phyloP scores from a whole-genome alignment of 176 grass and related monocot species.

The Musa beccarii region DNA sequence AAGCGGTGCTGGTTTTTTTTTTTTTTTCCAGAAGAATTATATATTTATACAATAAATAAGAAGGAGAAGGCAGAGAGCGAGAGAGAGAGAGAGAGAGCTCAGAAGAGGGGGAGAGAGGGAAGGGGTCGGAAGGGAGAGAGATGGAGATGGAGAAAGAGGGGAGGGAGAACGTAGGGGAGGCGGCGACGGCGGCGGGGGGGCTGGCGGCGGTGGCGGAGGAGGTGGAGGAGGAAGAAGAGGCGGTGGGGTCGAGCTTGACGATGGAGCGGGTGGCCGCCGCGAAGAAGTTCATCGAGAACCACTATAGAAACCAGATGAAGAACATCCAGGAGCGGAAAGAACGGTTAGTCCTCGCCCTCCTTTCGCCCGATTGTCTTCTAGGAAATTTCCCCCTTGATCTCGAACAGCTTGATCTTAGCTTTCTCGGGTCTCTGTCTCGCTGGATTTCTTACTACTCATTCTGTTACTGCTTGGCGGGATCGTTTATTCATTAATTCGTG shows the following conservation, averaged over 20 bases:
- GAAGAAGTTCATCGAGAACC: constrained; percentile 98
- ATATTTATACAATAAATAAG: background rate
- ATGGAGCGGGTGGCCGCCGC: constrained; percentile 96
- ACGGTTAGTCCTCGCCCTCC: constrained; percentile 31
- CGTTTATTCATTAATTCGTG: background rate
- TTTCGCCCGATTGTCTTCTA: background rate
- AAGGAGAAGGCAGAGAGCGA: constrained; percentile 2
- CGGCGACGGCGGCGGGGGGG: background rate
- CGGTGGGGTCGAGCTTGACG: constrained; percentile 68
- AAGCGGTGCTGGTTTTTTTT: no score
- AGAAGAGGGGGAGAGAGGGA: background rate
- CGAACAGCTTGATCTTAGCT: constrained; percentile 26
- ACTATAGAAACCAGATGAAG: constrained; percentile 93
- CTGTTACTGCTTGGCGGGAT: constrained; percentile 13
- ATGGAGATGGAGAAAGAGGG: constrained; percentile 21
- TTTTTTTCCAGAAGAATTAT: background rate
- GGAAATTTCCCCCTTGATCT: constrained; percentile 1
- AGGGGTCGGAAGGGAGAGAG: background rate
- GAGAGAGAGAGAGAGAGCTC: background rate
- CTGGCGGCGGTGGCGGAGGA: constrained; percentile 55
- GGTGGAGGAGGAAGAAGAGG: constrained; percentile 11
- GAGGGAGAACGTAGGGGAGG: constrained; percentile 46
- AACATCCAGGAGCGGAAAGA: constrained; percentile 85
- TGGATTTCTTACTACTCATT: background rate
- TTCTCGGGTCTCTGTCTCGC: background rate